Evolutionary conservation across 352 stramenopile species (phyloP).

Genomic region (Aphanomyces cochlioides): DNA sequence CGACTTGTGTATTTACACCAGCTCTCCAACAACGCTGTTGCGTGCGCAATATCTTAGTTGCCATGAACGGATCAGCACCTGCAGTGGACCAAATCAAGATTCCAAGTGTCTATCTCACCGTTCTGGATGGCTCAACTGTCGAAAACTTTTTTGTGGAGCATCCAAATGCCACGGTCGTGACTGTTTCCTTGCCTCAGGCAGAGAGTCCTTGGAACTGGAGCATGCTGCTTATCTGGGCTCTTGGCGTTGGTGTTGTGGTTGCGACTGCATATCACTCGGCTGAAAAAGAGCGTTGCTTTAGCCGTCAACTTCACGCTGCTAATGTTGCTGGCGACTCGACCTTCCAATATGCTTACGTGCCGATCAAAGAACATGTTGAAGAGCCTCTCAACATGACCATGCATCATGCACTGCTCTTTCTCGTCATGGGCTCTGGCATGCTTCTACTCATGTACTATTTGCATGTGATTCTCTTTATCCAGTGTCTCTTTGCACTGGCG

Average conservation of each 20-base stretch:
- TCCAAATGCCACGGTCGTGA: conserved; percentile 13
- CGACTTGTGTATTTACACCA: conserved; percentile 23
- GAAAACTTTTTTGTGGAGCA: conserved; percentile 17
- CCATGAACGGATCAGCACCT: conserved; percentile 13
- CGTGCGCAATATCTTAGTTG: conserved; percentile 18
- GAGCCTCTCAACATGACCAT: conserved; percentile 45
- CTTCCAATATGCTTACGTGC: background rate
- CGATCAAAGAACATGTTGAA: conserved; percentile 22
- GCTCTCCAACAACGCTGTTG: conserved; percentile 7
- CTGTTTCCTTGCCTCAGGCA: conserved; percentile 8
- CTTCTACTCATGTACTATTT: conserved; percentile 69
- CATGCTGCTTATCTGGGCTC: conserved; percentile 59
- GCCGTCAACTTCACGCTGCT: conserved; percentile 47
- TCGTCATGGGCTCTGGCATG: conserved; percentile 50
- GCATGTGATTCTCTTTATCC: conserved; percentile 50
- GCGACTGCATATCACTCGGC: conserved; percentile 50
- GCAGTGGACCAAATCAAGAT: background rate
- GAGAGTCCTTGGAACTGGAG: conserved; percentile 53
- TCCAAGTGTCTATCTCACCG: conserved; percentile 21
- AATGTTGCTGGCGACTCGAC: background rate
- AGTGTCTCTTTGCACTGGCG: conserved; percentile 53
- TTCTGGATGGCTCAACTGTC: conserved; percentile 14
- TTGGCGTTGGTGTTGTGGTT: conserved; percentile 50
- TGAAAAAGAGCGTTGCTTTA: conserved; percentile 47
- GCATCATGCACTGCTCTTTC: conserved; percentile 53